Conservation (phyloP, 192 early-diverging fungal species). For the Tieghemiomyces parasiticus region DNA sequence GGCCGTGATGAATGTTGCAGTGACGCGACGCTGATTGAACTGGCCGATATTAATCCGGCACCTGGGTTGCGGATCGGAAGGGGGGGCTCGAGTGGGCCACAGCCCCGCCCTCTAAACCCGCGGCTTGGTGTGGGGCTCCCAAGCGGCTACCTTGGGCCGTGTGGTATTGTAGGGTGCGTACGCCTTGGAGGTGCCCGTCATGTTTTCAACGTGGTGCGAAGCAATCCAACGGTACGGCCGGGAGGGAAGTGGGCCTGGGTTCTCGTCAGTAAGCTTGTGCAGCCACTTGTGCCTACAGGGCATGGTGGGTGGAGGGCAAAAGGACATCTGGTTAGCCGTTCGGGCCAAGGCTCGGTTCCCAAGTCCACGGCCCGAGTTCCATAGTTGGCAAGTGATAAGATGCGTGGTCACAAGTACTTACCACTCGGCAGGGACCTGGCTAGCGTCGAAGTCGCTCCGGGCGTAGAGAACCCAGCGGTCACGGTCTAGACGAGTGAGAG, state of each 20-base stretch:
- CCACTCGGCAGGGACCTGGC: constrained; percentile 59
- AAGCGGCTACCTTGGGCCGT: constrained; percentile 23
- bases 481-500: constrained; percentile 45
- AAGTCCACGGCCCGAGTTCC: too few species aligned
- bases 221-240: constrained; percentile 27
- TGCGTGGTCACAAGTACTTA: too few species aligned
- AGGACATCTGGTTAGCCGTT: too few species aligned
- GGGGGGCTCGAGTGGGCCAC: too few species aligned
- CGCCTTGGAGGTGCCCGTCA: constrained; percentile 26
- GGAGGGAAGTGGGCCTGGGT: constrained; percentile 16
- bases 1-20: too few species aligned
- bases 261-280: constrained; percentile 25
- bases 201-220: constrained; percentile 27
- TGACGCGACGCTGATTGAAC: too few species aligned
- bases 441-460: constrained; percentile 36
- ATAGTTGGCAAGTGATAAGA: too few species aligned
- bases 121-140: constrained; percentile 17
- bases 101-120: too few species aligned
- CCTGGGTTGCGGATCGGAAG: too few species aligned
- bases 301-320: not conserved
- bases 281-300: constrained; percentile 23
- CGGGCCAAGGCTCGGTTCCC: too few species aligned
- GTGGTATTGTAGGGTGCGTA: constrained; percentile 29
- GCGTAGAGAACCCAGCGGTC: constrained; percentile 64
- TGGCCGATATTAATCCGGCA: too few species aligned